Conservation (phyloP, 148 eudicot genomes). For the Persicaria maculosa region DNA sequence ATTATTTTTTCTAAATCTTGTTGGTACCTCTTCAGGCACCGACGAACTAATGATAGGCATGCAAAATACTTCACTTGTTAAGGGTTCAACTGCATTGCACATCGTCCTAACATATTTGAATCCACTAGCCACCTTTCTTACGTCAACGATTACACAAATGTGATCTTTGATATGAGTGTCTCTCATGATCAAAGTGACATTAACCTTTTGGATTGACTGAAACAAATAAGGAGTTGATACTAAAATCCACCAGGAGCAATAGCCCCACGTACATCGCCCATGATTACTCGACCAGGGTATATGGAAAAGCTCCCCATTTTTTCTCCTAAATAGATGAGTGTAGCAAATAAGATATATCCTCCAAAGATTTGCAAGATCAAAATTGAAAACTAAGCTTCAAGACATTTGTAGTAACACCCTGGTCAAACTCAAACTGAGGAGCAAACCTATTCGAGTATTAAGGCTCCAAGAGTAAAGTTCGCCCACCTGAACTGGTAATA, state of each 20-base stretch:
- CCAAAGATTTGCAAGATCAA: neutral
- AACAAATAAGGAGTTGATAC: neutral
- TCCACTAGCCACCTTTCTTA: too few relatives aligned
- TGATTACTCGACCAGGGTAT: neutral
- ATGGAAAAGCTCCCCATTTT: neutral
- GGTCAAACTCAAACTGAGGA: neutral
- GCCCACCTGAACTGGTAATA: neutral
- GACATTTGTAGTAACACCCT: neutral
- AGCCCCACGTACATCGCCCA: neutral
- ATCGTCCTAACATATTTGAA: too few relatives aligned
- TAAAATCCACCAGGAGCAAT: neutral
- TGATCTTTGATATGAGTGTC: too few relatives aligned
- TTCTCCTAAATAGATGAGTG: neutral
- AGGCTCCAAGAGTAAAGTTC: neutral
- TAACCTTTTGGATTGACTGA: neutral
- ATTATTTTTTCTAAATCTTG: too few relatives aligned
- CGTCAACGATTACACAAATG: too few relatives aligned
- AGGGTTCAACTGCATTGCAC: too few relatives aligned
- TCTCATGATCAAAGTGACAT: too few relatives aligned
- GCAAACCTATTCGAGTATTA: neutral
- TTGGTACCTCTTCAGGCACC: too few relatives aligned
- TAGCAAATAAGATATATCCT: neutral
- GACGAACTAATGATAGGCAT: too few relatives aligned
- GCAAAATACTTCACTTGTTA: too few relatives aligned
- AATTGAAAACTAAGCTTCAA: neutral